Percentiles rank a stretch among this genome's conserved stretches.
Evolutionary conservation across 805 yeast genomes (phyloP).

Genomic region (Starmerella stigmatis): DNA sequence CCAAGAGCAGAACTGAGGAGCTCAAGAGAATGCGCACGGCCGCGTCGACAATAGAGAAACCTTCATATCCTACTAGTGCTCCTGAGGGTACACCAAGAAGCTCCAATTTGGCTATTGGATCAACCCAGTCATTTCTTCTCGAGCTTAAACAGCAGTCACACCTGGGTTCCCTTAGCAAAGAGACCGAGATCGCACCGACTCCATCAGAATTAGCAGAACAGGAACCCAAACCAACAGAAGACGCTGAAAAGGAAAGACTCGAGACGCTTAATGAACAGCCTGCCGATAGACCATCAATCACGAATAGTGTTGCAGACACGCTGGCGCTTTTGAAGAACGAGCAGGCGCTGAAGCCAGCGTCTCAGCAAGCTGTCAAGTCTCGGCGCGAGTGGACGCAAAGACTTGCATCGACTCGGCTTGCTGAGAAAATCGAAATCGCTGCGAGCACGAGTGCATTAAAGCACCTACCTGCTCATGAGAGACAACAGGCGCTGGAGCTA

Average conservation of each 20-base stretch:
- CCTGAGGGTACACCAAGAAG: background rate
- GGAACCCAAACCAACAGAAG: too few relatives aligned
- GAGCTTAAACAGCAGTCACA: background rate
- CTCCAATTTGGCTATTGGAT: background rate
- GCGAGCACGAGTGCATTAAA: constrained; percentile 24
- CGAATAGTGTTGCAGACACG: constrained; percentile 33
- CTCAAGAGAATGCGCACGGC: too few relatives aligned
- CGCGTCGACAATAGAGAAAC: too few relatives aligned
- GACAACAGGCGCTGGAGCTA: constrained; percentile 27
- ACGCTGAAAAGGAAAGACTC: too few relatives aligned
- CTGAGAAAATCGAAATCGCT: constrained; percentile 20
- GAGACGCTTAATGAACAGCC: too few relatives aligned
- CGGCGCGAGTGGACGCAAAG: constrained; percentile 14
- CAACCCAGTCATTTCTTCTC: background rate
- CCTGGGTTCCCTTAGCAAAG: too few relatives aligned
- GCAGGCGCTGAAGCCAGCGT: background rate
- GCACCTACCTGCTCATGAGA: constrained; percentile 28
- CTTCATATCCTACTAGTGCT: too few relatives aligned
- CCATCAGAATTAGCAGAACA: too few relatives aligned
- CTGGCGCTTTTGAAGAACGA: constrained; percentile 27
- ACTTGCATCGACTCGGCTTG: constrained; percentile 14
- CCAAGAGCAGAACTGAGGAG: background rate
- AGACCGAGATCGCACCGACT: too few relatives aligned
- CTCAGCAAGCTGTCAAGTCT: background rate
- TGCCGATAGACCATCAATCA: too few relatives aligned